Conservation (phyloP, 2,329 filamentous ascomycete species). For the Penicillium rolfsii region DNA sequence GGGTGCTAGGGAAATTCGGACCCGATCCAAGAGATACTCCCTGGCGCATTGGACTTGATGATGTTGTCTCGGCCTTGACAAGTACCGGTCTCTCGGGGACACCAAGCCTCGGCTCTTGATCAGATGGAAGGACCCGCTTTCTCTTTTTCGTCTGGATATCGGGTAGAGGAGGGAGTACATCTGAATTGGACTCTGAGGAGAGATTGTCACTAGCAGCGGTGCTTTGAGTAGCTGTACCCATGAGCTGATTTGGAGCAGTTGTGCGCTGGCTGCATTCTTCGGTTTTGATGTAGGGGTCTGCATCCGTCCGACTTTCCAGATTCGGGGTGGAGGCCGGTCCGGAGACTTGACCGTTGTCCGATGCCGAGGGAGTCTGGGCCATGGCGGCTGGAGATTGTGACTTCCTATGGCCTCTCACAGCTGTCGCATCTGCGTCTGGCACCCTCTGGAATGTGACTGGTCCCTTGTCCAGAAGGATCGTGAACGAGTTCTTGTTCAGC, state of each 20-base stretch:
- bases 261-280: constrained; percentile 11
- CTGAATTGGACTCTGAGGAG: constrained; percentile 13
- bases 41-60: constrained; percentile 37
- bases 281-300: constrained; percentile 3
- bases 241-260: background rate
- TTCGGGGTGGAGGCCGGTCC: background rate
- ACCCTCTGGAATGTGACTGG: constrained; percentile 36
- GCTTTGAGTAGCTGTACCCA: constrained; percentile 26
- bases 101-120: constrained; percentile 7
- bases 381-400: background rate
- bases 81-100: constrained; percentile 25
- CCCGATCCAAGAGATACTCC: constrained; percentile 13
- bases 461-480: constrained; percentile 32
- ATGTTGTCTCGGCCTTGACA: constrained; percentile 43
- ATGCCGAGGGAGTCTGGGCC: background rate
- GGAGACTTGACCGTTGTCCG: background rate
- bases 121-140: constrained; percentile 18
- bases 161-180: constrained; percentile 6
- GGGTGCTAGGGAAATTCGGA: constrained; percentile 55
- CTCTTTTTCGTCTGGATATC: constrained; percentile 28
- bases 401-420: background rate
- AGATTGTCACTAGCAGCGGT: constrained; percentile 10
- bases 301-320: background rate
- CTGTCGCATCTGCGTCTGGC: background rate
- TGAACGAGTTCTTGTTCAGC: constrained; percentile 37